phyloP scores from a whole-genome alignment of 805 yeast genomes.

The Ogataea polymorpha region DNA sequence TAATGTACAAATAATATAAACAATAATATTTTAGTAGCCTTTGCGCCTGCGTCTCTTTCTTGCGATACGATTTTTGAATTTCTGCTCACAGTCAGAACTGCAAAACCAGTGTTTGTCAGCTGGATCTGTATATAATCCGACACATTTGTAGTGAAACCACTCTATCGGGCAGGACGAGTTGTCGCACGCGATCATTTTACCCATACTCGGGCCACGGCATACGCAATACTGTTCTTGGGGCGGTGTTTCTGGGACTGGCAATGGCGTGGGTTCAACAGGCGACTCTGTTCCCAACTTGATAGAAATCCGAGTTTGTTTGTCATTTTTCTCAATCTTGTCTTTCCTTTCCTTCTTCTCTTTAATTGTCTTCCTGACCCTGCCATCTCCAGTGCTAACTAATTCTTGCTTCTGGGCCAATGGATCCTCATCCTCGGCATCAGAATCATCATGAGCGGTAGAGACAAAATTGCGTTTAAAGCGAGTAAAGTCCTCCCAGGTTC shows the following conservation, averaged over 20 bases:
- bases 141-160: slow-evolving; percentile 97
- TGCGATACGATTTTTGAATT: slow-evolving; percentile 14
- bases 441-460: neutral
- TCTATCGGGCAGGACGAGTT: slow-evolving; percentile 82
- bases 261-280: neutral
- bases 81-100: slow-evolving; percentile 57
- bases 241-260: slow-evolving; percentile 7
- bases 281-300: neutral
- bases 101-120: slow-evolving; percentile 82
- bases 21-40: slow-evolving; percentile 12
- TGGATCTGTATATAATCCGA: slow-evolving; percentile 85
- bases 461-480: slow-evolving; percentile 24
- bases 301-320: neutral
- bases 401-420: slow-evolving; percentile 3
- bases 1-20: slow-evolving; percentile 4
- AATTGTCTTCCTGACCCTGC: neutral
- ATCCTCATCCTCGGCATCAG: slow-evolving; percentile 6
- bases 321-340: no score
- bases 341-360: neutral
- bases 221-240: slow-evolving; percentile 40
- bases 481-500: slow-evolving; percentile 23
- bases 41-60: slow-evolving; percentile 17
- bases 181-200: slow-evolving; percentile 97
- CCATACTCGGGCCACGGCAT: slow-evolving; percentile 56
- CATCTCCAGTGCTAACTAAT: neutral